Evolutionary conservation across 768 basidiomycete species (phyloP).

Genomic region (Sistotremastrum niveocremeum): DNA sequence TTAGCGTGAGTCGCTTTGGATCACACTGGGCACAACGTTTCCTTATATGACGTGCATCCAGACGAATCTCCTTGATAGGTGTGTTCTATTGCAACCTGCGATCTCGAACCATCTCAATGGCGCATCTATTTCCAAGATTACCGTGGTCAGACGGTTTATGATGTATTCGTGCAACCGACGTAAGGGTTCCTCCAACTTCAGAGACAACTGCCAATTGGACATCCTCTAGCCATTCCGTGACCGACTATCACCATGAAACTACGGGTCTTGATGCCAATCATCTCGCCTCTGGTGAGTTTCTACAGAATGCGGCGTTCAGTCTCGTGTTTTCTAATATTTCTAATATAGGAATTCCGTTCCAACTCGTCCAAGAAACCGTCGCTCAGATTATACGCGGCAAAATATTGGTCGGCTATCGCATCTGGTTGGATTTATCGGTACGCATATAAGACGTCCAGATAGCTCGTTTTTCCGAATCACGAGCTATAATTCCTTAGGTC

Average conservation of each 20-base stretch:
- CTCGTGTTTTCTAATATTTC: neutral
- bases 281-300: constrained; percentile 25
- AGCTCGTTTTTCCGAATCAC: neutral
- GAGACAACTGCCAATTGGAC: too few species aligned
- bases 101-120: constrained; percentile 15
- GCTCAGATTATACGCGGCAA: constrained; percentile 29
- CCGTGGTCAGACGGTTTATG: constrained; percentile 29
- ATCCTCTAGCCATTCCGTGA: constrained; percentile 28
- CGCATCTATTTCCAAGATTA: constrained; percentile 40
- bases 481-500: constrained; percentile 20
- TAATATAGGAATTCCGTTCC: constrained; percentile 32
- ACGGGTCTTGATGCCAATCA: constrained; percentile 31
- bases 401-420: constrained; percentile 40
- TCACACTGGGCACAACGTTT: too few species aligned
- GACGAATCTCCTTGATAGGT: too few species aligned
- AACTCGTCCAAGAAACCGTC: constrained; percentile 31
- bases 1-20: too few species aligned
- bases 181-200: constrained; percentile 15
- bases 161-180: constrained; percentile 43
- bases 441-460: neutral
- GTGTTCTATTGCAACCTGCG: too few species aligned
- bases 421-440: constrained; percentile 43
- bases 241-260: constrained; percentile 31
- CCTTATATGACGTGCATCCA: too few species aligned
- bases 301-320: neutral